Percentiles rank a stretch among this genome's conserved stretches.
Evolutionary conservation across 495 filamentous ascomycete genomes (phyloP).

Genomic region (Xylaria scruposa): DNA sequence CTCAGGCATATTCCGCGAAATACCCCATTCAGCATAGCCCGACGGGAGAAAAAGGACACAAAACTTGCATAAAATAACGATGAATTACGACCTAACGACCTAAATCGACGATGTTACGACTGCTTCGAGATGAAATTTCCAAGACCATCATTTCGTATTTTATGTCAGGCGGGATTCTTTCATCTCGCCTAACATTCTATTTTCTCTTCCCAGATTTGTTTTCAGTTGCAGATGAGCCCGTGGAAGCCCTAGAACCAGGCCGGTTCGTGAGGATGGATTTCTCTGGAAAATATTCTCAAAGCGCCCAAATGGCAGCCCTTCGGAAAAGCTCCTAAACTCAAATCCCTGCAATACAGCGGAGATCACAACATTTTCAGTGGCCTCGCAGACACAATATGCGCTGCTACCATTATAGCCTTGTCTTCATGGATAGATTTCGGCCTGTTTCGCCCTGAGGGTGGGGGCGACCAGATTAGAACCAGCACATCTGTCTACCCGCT

Average conservation of each 20-base stretch:
- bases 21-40: conserved; percentile 42
- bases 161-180: conserved; percentile 14
- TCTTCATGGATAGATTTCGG: conserved; percentile 23
- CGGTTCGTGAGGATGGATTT: conserved; percentile 35
- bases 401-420: background rate
- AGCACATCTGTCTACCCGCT: conserved; percentile 6
- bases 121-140: conserved; percentile 22
- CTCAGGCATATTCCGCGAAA: conserved; percentile 43
- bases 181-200: conserved; percentile 9
- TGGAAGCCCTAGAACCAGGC: conserved; percentile 39
- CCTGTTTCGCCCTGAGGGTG: conserved; percentile 10
- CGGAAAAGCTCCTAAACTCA: conserved; percentile 1
- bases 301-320: background rate
- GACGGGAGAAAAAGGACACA: conserved; percentile 39
- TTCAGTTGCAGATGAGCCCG: conserved; percentile 23
- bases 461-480: conserved; percentile 18
- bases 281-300: conserved; percentile 10
- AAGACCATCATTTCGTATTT: conserved; percentile 25
- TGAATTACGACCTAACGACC: conserved; percentile 36
- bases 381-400: background rate
- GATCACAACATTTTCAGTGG: background rate
- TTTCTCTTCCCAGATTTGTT: conserved; percentile 26
- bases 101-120: conserved; percentile 31
- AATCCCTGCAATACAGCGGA: conserved; percentile 16
- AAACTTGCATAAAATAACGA: conserved; percentile 46